Evolutionary conservation across 768 basidiomycete genomes (phyloP).

Genomic region (Xanthoconium purpureum): DNA sequence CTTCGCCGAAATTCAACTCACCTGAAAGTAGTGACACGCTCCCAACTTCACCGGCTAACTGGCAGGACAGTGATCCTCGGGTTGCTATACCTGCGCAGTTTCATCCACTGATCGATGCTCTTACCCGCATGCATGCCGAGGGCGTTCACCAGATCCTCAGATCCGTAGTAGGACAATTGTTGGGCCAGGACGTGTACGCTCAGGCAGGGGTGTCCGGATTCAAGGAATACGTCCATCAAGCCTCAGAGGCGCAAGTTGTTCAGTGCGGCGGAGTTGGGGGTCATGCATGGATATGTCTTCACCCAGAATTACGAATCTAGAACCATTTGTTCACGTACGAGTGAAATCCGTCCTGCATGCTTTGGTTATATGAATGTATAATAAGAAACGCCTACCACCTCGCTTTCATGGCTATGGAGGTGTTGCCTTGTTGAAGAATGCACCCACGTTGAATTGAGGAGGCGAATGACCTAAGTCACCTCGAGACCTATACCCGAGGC

Average conservation of each 20-base stretch:
- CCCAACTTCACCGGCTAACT: background rate
- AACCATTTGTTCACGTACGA: slow-evolving; percentile 3
- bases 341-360: slow-evolving; percentile 4
- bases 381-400: slow-evolving; percentile 3
- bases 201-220: slow-evolving; percentile 41
- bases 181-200: slow-evolving; percentile 36
- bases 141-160: slow-evolving; percentile 37
- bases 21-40: background rate
- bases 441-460: background rate
- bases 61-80: background rate
- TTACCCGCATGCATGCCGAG: slow-evolving; percentile 31
- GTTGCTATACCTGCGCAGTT: slow-evolving; percentile 16
- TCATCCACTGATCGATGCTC: slow-evolving; percentile 32
- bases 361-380: slow-evolving; percentile 19
- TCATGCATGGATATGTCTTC: slow-evolving; percentile 36
- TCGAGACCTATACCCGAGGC: slow-evolving; percentile 1
- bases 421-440: background rate
- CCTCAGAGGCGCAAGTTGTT: slow-evolving; percentile 38
- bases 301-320: slow-evolving; percentile 22
- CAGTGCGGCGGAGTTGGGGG: slow-evolving; percentile 39
- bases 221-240: slow-evolving; percentile 39
- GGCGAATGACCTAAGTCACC: slow-evolving; percentile 9
- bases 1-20: background rate
- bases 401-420: background rate
- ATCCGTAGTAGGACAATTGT: slow-evolving; percentile 34